Evolutionary conservation across 148 eudicot species (phyloP), one percentile per base, ranked within the genome.

Genomic region (Cornus florida): DNA sequence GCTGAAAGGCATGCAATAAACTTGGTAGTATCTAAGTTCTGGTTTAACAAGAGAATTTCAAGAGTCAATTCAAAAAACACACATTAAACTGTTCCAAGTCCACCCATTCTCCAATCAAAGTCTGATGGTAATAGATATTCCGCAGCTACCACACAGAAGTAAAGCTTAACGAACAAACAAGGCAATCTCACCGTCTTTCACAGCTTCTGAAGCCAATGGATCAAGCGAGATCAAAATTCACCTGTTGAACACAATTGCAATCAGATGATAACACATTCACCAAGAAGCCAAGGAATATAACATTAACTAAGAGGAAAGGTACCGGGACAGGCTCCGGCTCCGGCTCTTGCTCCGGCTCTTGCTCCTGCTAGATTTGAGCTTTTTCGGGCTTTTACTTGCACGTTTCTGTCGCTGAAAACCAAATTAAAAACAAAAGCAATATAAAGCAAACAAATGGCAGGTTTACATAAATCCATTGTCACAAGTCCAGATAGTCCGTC

Each of bases 261-360:
- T 76, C 65, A 76, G 41, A 76, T 0, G 24, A 19, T 35, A 13
- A 69, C 14, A 39, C 12, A 2, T 53, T 53, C 2, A 53, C 59
- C 59, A 53, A 53, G 17, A 6, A 10, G 12, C 10, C 12, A 4
- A 53, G 14, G 59, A 39, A 31, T 68, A 31, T 20, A 38, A 68
- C 17, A 16, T 24, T 31, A 9, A 11, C n/a, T 0, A 13, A 72
- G 11, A 38, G 17, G 59, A 53, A 53, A 53, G 23, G 46, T 76
- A 89, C 92, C 84, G 68, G 74, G 88, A 85, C 4, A 79, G 73
- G 62, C 91, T 86, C 83, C 77, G 73, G 62, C 91, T 86, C 80
- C 80, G n/a, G n/a, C n/a, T n/a, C n/a, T n/a, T 75, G 80, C 85
- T 87, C 69, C 82, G 23, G 81, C 89, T 72, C 16, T 74, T 71